Percentiles rank a stretch among this genome's conserved stretches.
phyloP scores from a whole-genome alignment of 352 stramenopile species.

The Phytophthora tubulina region DNA sequence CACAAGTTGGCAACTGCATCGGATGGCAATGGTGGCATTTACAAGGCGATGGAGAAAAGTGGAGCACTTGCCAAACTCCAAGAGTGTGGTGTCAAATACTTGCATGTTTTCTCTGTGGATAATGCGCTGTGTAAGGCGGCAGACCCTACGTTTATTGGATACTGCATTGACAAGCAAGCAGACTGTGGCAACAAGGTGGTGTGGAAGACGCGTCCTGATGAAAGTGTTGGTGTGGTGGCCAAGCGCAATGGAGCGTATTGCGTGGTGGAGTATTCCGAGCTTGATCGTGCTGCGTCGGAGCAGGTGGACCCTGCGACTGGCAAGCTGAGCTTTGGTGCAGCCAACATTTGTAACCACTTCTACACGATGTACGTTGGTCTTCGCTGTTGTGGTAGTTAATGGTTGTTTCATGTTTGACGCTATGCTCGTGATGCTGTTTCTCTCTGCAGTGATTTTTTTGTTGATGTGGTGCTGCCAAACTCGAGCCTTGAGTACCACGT shows the following conservation, averaged over 20 bases:
- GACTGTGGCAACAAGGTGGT: conserved; percentile 98
- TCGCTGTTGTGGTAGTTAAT: conserved; percentile 64
- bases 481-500: conserved; percentile 96
- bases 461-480: conserved; percentile 41
- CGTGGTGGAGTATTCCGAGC: conserved; percentile 98
- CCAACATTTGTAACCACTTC: conserved; percentile 99
- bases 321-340: conserved; percentile 94
- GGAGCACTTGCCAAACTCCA: conserved; percentile 92
- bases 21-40: conserved; percentile 98
- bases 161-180: conserved; percentile 93
- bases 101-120: conserved; percentile 98
- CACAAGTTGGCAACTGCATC: conserved; percentile 92
- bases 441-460: too few relatives aligned
- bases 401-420: too few relatives aligned
- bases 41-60: conserved; percentile 91
- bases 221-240: conserved; percentile 94
- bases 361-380: conserved; percentile 85
- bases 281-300: conserved; percentile 82
- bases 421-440: too few relatives aligned
- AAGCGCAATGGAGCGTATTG: conserved; percentile 85
- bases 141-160: conserved; percentile 97
- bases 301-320: conserved; percentile 71
- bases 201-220: conserved; percentile 93
- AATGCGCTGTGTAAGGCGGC: conserved; percentile 96
- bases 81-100: conserved; percentile 88